A percentile compares a stretch with the other conserved stretches of the same genome.
Evolutionary conservation across 345 rosid genomes (phyloP).

Genomic region (Rhizophora apiculata): DNA sequence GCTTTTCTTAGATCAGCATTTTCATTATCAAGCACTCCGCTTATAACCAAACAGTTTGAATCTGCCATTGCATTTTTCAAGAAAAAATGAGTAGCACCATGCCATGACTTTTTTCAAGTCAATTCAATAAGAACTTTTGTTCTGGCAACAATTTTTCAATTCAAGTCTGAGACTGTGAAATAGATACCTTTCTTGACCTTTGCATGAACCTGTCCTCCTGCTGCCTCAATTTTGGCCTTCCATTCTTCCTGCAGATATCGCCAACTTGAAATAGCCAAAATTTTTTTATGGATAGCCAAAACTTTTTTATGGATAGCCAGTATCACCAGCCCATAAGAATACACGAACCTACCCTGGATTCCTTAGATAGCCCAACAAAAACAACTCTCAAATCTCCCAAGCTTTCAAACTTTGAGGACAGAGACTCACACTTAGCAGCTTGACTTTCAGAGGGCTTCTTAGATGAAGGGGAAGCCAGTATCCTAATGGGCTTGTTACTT

Average conservation of each 20-base stretch:
- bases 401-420: constrained; percentile 52
- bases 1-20: constrained; percentile 74
- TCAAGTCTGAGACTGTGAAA: constrained; percentile 12
- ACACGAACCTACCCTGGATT: constrained; percentile 47
- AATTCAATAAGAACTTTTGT: neutral
- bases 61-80: constrained; percentile 47
- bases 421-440: constrained; percentile 41
- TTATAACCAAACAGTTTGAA: constrained; percentile 73
- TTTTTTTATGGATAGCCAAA: too few species aligned
- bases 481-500: constrained; percentile 56
- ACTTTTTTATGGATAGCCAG: too few species aligned
- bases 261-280: constrained; percentile 17
- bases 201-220: constrained; percentile 69
- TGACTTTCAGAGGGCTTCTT: constrained; percentile 39
- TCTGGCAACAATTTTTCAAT: constrained; percentile 4
- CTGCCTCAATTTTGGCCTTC: constrained; percentile 70
- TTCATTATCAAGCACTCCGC: constrained; percentile 49
- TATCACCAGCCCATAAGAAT: neutral
- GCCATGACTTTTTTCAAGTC: neutral
- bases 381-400: constrained; percentile 70
- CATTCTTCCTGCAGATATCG: constrained; percentile 63
- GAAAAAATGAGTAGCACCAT: constrained; percentile 2
- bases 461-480: constrained; percentile 48
- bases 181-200: constrained; percentile 68
- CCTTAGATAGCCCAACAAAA: constrained; percentile 57